Evolutionary conservation across 805 yeast species (phyloP), one percentile per base, ranked within the genome.

Genomic region (Maudiozyma pseudohumilis): DNA sequence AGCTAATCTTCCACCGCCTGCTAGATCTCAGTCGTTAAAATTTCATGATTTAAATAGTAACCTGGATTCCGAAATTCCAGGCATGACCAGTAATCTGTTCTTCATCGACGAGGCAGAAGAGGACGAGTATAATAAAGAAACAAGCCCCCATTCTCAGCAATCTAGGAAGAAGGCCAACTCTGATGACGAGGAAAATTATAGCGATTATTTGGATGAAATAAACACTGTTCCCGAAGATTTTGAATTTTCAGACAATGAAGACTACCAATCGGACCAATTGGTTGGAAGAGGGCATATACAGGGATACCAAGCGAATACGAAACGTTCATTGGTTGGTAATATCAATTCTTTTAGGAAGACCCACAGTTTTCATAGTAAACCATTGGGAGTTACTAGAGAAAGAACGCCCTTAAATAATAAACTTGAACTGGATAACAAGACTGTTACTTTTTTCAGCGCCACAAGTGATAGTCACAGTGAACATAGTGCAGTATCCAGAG

Each of bases 141-240:
- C 43, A 23, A 50, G 46, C 12, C 47, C 55, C 2, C 26, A 27
- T 3, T 3, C 26, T 8, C 19, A 18, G 2, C 10, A 12, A 6
- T 24, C 4, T 19, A n/a, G 31, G 6, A 10, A 49, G 29, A 47
- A 39, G 44, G 54, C 52, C 23, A 48, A 42, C 16, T 34, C 70
- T 20, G 74, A 69, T 40, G 75, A 69, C 3, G 62, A 64, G 40
- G 71, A 68, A 9, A 60, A 60, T 8, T 64, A 66, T 39, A 70
- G 68, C n/a, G 63, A 64, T 16, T 55, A 68, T 12, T 39, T 73
- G 16, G 77, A 72, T 44, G 78, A 73, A 49, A 70, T 69, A 33
- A 73, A 73, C 42, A 59, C 52, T 3, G 59, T 72, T 4, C 74
- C 77, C 2, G 73, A 66, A 40, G 70, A 68, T 36, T 65, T 45